A percentile compares a stretch with the other conserved stretches of the same genome.
Conservation (phyloP, 2,329 filamentous ascomycete genomes). For the Orbilia ellipsospora region DNA sequence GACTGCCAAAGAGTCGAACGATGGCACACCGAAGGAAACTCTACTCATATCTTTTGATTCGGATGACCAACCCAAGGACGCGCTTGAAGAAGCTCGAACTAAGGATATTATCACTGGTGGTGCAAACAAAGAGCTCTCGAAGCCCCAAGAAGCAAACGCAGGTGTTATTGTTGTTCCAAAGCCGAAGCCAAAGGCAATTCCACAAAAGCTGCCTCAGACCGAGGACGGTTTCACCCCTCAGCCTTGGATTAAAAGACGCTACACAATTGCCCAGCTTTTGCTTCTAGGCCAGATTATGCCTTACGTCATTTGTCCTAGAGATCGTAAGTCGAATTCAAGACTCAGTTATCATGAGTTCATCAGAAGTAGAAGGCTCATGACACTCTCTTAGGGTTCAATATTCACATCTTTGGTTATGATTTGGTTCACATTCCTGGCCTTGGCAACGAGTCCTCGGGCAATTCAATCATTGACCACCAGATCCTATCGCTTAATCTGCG, state of each 20-base stretch:
- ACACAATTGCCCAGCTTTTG: slow-evolving; percentile 50
- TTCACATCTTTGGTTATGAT: slow-evolving; percentile 46
- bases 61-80: background rate
- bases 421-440: slow-evolving; percentile 50
- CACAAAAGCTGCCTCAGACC: slow-evolving; percentile 42
- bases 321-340: slow-evolving; percentile 31
- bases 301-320: slow-evolving; percentile 45
- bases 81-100: background rate
- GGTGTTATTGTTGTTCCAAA: slow-evolving; percentile 28
- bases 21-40: background rate
- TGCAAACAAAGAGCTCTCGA: background rate
- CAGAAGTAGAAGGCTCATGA: too few species aligned
- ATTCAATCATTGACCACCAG: slow-evolving; percentile 48
- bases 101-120: background rate
- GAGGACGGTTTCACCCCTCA: slow-evolving; percentile 47
- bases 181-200: slow-evolving; percentile 21
- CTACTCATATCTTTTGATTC: slow-evolving; percentile 1
- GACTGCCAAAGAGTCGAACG: background rate
- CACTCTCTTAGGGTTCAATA: slow-evolving; percentile 33
- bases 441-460: slow-evolving; percentile 49
- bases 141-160: background rate
- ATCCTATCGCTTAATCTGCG: slow-evolving; percentile 50
- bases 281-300: slow-evolving; percentile 50
- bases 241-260: slow-evolving; percentile 49
- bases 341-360: background rate